A percentile compares a stretch with the other conserved stretches of the same genome.
Conservation (phyloP, 2,329 filamentous ascomycete species). For the Colletotrichum costaricense region DNA sequence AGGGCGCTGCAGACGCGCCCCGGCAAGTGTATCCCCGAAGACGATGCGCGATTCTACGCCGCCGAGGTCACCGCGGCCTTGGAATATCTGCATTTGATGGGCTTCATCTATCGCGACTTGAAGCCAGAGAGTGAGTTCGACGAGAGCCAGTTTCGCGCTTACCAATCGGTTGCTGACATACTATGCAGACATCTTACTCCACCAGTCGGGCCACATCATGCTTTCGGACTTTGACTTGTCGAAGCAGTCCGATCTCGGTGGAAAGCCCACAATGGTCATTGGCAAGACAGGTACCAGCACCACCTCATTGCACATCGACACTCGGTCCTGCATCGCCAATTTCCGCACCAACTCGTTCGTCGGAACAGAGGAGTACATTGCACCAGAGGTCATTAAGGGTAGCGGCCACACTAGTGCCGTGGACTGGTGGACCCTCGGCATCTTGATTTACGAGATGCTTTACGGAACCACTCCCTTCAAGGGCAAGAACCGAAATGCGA, state of each 20-base stretch:
- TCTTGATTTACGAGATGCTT: constrained; percentile 98
- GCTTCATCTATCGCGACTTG: constrained; percentile 97
- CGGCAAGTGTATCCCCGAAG: constrained; percentile 96
- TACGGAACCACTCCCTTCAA: constrained; percentile 99
- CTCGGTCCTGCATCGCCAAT: constrained; percentile 97
- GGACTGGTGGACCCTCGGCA: constrained; percentile 99
- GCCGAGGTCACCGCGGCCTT: constrained; percentile 96
- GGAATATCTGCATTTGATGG: constrained; percentile 98
- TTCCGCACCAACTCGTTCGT: constrained; percentile 99
- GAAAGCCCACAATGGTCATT: constrained; percentile 97
- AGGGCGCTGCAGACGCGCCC: constrained; percentile 94
- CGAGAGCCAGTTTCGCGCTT: background rate
- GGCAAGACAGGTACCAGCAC: constrained; percentile 89
- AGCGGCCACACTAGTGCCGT: constrained; percentile 98
- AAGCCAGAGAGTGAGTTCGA: constrained; percentile 90
- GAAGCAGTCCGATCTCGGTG: constrained; percentile 95
- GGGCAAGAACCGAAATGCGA: constrained; percentile 98
- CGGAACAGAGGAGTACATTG: constrained; percentile 98
- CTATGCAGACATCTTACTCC: constrained; percentile 85
- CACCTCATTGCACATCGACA: constrained; percentile 94
- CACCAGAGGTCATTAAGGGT: constrained; percentile 98
- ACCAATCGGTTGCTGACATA: constrained; percentile 31
- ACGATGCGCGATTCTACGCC: constrained; percentile 96
- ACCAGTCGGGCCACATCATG: constrained; percentile 99
- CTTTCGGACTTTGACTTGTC: constrained; percentile 98